Evolutionary conservation across 2,329 filamentous ascomycete genomes (phyloP).

Genomic region (Colletotrichum eleusines): DNA sequence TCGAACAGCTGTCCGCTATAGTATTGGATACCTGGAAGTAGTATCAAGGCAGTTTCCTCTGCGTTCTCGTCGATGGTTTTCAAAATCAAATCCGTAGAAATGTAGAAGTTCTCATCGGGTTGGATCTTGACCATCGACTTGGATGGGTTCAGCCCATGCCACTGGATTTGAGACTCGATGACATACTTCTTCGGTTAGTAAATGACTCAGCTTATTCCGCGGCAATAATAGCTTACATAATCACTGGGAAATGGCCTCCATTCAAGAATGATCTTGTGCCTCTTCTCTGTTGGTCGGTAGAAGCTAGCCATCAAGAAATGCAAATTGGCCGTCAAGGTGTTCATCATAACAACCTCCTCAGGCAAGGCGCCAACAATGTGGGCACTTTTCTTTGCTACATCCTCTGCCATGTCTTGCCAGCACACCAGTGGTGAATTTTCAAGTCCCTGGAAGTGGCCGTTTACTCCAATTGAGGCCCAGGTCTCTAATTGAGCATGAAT

Average conservation of each 20-base stretch:
- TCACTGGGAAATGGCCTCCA: constrained; percentile 92
- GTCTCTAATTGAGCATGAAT: constrained; percentile 81
- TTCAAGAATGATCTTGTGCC: constrained; percentile 88
- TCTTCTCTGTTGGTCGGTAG: constrained; percentile 74
- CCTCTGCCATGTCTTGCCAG: constrained; percentile 85
- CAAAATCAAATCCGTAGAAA: constrained; percentile 75
- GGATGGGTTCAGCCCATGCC: constrained; percentile 75
- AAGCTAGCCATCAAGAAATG: constrained; percentile 88
- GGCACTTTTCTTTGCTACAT: constrained; percentile 76
- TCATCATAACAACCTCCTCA: constrained; percentile 87
- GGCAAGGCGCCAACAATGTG: constrained; percentile 80
- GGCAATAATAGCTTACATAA: constrained; percentile 63
- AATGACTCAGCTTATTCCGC: background rate
- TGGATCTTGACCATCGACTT: constrained; percentile 81
- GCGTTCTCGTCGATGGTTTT: constrained; percentile 76
- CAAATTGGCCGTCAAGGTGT: constrained; percentile 84
- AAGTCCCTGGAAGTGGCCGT: constrained; percentile 82
- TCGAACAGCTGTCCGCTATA: constrained; percentile 86
- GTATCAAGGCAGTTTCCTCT: constrained; percentile 73
- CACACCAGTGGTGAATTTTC: constrained; percentile 75
- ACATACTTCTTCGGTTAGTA: constrained; percentile 71
- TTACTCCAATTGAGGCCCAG: constrained; percentile 87
- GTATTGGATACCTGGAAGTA: constrained; percentile 84
- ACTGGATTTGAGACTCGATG: constrained; percentile 82
- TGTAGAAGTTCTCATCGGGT: constrained; percentile 68